A percentile compares a stretch with the other conserved stretches of the same genome.
Evolutionary conservation across 2,329 filamentous ascomycete genomes (phyloP).

Genomic region (Colletotrichum navitas): DNA sequence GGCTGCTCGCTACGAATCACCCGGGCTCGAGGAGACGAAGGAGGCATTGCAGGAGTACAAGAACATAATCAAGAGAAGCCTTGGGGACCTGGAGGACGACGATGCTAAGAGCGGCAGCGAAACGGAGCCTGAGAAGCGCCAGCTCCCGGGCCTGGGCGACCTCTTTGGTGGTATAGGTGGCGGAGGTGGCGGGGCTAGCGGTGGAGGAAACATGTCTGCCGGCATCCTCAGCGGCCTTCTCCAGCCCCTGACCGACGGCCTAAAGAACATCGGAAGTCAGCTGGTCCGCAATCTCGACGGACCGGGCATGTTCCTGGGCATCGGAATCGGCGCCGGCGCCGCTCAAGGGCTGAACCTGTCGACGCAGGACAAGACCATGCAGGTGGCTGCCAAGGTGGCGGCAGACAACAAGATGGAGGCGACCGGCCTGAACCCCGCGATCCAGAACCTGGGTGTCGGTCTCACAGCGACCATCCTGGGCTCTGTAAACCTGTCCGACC

Average conservation of each 20-base stretch:
- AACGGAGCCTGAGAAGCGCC: conserved; percentile 16
- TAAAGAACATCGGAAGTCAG: conserved; percentile 36
- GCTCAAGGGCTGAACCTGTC: conserved; percentile 46
- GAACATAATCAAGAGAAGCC: conserved; percentile 18
- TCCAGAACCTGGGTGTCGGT: conserved; percentile 50
- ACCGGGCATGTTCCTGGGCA: conserved; percentile 45
- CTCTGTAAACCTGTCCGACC: conserved; percentile 43
- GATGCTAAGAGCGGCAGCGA: not conserved
- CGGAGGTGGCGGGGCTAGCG: not conserved
- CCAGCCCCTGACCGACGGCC: conserved; percentile 34
- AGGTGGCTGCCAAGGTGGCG: conserved; percentile 43
- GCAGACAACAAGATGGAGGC: conserved; percentile 48
- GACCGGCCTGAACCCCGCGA: conserved; percentile 48
- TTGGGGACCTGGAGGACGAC: conserved; percentile 9
- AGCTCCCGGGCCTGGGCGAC: conserved; percentile 7
- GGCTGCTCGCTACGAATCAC: conserved; percentile 25
- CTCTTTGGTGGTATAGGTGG: conserved; percentile 21
- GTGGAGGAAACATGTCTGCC: conserved; percentile 6
- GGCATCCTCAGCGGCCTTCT: conserved; percentile 31
- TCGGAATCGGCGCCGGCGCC: conserved; percentile 46
- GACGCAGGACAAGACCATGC: conserved; percentile 34
- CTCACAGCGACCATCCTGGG: conserved; percentile 47
- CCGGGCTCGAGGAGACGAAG: conserved; percentile 32
- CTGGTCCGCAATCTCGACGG: conserved; percentile 39
- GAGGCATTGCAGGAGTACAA: conserved; percentile 36